phyloP scores from a whole-genome alignment of 768 basidiomycete genomes.

The Auricularia sp. region DNA sequence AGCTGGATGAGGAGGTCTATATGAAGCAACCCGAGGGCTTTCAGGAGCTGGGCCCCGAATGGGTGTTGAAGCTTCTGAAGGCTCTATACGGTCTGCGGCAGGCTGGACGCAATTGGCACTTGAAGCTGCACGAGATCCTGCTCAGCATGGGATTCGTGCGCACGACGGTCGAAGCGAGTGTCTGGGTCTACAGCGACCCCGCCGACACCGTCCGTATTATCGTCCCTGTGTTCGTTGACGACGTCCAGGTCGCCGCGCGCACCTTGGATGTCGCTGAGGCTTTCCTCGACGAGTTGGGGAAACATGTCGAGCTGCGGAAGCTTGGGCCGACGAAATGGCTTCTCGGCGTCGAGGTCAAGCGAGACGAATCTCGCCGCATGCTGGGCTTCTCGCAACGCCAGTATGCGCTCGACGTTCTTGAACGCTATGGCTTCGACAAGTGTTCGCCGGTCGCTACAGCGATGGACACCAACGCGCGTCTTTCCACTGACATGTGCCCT shows the following conservation, averaged over 20 bases:
- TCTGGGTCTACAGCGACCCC: neutral
- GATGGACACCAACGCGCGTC: conserved; percentile 1
- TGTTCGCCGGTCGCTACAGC: conserved; percentile 6
- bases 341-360: conserved; percentile 8
- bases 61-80: conserved; percentile 4
- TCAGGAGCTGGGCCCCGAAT: conserved; percentile 7
- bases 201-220: neutral
- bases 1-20: conserved; percentile 14
- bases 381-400: conserved; percentile 7
- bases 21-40: conserved; percentile 22
- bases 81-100: conserved; percentile 34
- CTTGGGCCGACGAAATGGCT: conserved; percentile 3
- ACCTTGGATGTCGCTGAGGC: neutral
- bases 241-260: neutral
- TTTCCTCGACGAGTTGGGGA: neutral
- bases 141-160: conserved; percentile 11
- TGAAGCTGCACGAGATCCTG: conserved; percentile 15
- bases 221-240: conserved; percentile 1
- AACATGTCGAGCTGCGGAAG: conserved; percentile 1
- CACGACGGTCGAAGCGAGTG: neutral
- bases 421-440: conserved; percentile 4
- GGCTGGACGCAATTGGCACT: conserved; percentile 24
- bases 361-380: neutral
- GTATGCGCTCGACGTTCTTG: conserved; percentile 7
- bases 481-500: conserved; percentile 2